Evolutionary conservation across 1,284 basidiomycete genomes (phyloP).

Genomic region (Pisolithus thermaeus): DNA sequence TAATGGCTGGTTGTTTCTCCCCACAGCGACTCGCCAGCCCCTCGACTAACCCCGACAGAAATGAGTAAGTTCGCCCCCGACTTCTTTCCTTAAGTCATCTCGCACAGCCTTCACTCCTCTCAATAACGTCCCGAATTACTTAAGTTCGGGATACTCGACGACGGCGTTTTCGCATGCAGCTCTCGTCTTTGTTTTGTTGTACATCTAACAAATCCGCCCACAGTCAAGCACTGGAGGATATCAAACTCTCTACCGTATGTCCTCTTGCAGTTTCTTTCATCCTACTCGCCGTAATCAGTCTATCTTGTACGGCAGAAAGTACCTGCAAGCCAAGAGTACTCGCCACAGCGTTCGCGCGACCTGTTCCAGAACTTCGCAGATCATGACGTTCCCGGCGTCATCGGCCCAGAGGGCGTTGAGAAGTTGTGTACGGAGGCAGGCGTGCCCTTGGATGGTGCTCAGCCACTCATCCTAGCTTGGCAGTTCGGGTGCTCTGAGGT

Average conservation of each 20-base stretch:
- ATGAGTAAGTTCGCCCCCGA: slow-evolving; percentile 26
- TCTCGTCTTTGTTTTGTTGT: slow-evolving; percentile 48
- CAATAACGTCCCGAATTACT: slow-evolving; percentile 11
- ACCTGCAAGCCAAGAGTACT: slow-evolving; percentile 41
- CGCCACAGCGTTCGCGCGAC: slow-evolving; percentile 38
- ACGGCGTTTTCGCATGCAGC: slow-evolving; percentile 37
- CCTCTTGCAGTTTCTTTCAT: background rate
- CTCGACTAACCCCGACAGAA: slow-evolving; percentile 17
- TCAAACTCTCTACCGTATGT: slow-evolving; percentile 21
- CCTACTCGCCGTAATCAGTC: slow-evolving; percentile 1
- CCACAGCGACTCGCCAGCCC: slow-evolving; percentile 24
- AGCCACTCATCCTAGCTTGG: slow-evolving; percentile 70
- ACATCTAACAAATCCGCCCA: slow-evolving; percentile 42
- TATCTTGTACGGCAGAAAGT: slow-evolving; percentile 7
- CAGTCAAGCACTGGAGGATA: slow-evolving; percentile 38
- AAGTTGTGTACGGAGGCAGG: slow-evolving; percentile 57
- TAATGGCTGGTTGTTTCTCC: slow-evolving; percentile 7
- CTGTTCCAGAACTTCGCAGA: slow-evolving; percentile 66
- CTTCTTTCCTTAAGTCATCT: slow-evolving; percentile 12
- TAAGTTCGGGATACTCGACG: slow-evolving; percentile 14
- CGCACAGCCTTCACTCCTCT: background rate
- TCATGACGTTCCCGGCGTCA: slow-evolving; percentile 47
- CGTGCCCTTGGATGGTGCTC: slow-evolving; percentile 62
- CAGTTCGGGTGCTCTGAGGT: slow-evolving; percentile 62
- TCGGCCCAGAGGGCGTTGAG: slow-evolving; percentile 66